Percentiles rank a stretch among this genome's conserved stretches.
These are phyloP conservation scores for Trichophyton benhamiae DNA, from an alignment of 2,329 filamentous ascomycete species.

Conservation along the genomic window DNA sequence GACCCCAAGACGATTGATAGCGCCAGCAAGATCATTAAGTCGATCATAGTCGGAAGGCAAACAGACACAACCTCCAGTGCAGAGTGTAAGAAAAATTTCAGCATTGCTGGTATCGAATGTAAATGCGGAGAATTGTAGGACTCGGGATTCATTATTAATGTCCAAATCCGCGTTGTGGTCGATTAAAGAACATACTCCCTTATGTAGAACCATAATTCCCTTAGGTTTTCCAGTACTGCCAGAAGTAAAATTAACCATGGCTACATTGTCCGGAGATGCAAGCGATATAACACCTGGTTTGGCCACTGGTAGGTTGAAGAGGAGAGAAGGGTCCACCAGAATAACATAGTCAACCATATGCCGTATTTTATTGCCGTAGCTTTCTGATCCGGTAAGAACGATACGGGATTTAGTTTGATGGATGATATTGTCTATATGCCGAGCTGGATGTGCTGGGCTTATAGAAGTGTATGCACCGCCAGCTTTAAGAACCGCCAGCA, in stretches of 20 bases:
- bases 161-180: conserved; percentile 32
- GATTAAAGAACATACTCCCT: conserved; percentile 8
- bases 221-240: conserved; percentile 44
- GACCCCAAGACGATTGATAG: neutral
- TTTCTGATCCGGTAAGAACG: conserved; percentile 13
- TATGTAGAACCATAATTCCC: conserved; percentile 51
- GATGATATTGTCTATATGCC: conserved; percentile 8
- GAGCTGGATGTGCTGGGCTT: conserved; percentile 4
- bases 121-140: conserved; percentile 75
- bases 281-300: conserved; percentile 16
- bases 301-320: neutral
- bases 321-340: neutral
- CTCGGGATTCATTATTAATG: conserved; percentile 21
- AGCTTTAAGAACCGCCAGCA: conserved; percentile 13
- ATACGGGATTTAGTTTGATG: neutral
- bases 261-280: conserved; percentile 26
- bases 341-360: conserved; percentile 2
- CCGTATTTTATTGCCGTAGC: neutral
- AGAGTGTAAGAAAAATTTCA: conserved; percentile 53
- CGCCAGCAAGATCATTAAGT: conserved; percentile 31
- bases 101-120: conserved; percentile 86
- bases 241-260: conserved; percentile 50
- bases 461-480: conserved; percentile 12
- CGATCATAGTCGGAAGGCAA: conserved; percentile 24
- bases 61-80: conserved; percentile 31